These are phyloP conservation scores for Nicotiana paniculata DNA, from an alignment of 257 asterid genomes.

Conservation along the genomic window DNA sequence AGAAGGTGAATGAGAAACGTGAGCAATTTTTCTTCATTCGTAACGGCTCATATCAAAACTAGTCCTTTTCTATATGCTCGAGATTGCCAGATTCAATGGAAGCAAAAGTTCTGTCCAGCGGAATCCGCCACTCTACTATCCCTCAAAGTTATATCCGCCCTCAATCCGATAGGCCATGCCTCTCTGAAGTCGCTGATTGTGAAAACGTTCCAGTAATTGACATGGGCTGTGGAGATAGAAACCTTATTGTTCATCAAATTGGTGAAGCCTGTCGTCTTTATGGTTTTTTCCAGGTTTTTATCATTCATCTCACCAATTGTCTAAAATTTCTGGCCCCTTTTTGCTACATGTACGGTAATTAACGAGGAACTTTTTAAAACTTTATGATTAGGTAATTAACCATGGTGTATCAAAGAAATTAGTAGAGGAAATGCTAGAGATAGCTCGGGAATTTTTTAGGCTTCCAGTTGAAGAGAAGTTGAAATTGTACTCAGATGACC, in stretches of 20 bases:
- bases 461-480: slow-evolving; percentile 71
- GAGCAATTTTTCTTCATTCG: neutral
- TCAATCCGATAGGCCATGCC: slow-evolving; percentile 57
- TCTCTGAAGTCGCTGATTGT: slow-evolving; percentile 37
- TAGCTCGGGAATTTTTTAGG: slow-evolving; percentile 47
- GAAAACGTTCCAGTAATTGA: slow-evolving; percentile 65
- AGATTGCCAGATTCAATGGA: slow-evolving; percentile 28
- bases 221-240: slow-evolving; percentile 32
- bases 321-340: too few species aligned
- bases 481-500: slow-evolving; percentile 80
- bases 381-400: slow-evolving; percentile 45
- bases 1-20: neutral
- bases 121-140: slow-evolving; percentile 36
- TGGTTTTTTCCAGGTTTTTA: slow-evolving; percentile 75
- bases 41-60: neutral
- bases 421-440: slow-evolving; percentile 48
- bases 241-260: slow-evolving; percentile 34
- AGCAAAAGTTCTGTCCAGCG: slow-evolving; percentile 49
- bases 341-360: neutral
- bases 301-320: neutral
- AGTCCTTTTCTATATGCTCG: neutral
- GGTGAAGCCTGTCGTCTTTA: slow-evolving; percentile 49
- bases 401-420: slow-evolving; percentile 53
- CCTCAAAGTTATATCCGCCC: slow-evolving; percentile 74
- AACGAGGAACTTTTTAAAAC: neutral